These are phyloP conservation scores for Artemisia annua DNA, from an alignment of 129 eudicot species.

Conservation along the genomic window DNA sequence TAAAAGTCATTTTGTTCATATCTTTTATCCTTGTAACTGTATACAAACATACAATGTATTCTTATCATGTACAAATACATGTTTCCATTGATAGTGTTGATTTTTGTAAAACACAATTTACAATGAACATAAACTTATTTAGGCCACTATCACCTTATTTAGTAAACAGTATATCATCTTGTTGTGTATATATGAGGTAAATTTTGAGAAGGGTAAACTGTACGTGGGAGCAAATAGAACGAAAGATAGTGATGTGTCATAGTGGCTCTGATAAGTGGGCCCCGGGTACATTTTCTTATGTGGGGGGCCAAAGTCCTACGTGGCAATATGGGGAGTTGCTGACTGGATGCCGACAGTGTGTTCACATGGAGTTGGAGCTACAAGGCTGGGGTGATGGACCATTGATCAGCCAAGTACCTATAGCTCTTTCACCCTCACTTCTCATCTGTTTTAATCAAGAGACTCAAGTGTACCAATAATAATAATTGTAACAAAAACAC, in stretches of 20 bases:
- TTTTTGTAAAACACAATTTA: too few relatives aligned
- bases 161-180: background rate
- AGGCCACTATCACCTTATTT: background rate
- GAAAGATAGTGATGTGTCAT: slow-evolving; percentile 17
- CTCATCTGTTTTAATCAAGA: background rate
- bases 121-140: background rate
- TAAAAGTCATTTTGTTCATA: background rate
- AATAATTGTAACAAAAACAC: too few relatives aligned
- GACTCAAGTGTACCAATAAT: too few relatives aligned
- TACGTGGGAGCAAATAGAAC: slow-evolving; percentile 12
- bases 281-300: background rate
- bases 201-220: background rate
- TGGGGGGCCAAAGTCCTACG: slow-evolving; percentile 22
- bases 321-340: slow-evolving; percentile 40
- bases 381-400: slow-evolving; percentile 2
- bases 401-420: background rate
- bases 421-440: slow-evolving; percentile 1
- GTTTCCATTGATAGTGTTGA: too few relatives aligned
- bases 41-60: too few relatives aligned
- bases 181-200: background rate
- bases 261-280: background rate
- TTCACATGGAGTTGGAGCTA: slow-evolving; percentile 47
- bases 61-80: too few relatives aligned
- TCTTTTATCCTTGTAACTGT: too few relatives aligned
- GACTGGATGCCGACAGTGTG: slow-evolving; percentile 36